phyloP scores from a whole-genome alignment of 2,329 filamentous ascomycete species.

The Hymenoscyphus fructigenus region DNA sequence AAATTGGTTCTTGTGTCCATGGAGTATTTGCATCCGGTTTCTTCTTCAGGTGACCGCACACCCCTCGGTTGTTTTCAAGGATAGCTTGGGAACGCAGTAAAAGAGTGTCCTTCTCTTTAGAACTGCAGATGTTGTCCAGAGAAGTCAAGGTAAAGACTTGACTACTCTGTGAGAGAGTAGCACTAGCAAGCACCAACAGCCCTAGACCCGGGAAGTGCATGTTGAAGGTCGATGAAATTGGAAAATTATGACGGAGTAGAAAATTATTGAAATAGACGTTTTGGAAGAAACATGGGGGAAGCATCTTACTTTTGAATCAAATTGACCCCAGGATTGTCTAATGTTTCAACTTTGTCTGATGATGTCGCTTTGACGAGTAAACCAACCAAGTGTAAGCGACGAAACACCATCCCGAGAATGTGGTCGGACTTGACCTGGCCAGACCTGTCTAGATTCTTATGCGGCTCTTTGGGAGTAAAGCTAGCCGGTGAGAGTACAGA shows the following conservation, averaged over 20 bases:
- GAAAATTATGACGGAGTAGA: too few species aligned
- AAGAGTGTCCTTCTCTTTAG: neutral
- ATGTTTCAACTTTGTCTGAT: slow-evolving; percentile 1
- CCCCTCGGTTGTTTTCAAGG: neutral
- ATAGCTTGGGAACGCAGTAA: neutral
- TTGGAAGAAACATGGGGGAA: neutral
- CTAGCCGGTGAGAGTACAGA: too few species aligned
- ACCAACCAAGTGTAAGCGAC: neutral
- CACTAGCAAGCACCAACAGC: neutral
- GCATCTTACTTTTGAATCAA: neutral
- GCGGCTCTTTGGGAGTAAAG: too few species aligned
- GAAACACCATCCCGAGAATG: neutral
- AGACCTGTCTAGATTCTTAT: neutral
- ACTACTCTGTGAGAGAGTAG: neutral
- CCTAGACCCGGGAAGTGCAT: neutral
- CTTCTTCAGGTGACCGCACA: neutral
- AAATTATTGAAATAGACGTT: neutral
- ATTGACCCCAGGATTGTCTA: neutral
- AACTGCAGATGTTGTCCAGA: neutral
- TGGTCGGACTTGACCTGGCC: neutral
- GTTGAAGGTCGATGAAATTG: neutral
- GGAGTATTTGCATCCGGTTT: neutral
- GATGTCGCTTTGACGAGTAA: neutral
- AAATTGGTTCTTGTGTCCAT: neutral
- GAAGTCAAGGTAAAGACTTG: neutral